These are phyloP conservation scores for Clonostachys rosea DNA, from an alignment of 2,329 filamentous ascomycete genomes.

Conservation along the genomic window DNA sequence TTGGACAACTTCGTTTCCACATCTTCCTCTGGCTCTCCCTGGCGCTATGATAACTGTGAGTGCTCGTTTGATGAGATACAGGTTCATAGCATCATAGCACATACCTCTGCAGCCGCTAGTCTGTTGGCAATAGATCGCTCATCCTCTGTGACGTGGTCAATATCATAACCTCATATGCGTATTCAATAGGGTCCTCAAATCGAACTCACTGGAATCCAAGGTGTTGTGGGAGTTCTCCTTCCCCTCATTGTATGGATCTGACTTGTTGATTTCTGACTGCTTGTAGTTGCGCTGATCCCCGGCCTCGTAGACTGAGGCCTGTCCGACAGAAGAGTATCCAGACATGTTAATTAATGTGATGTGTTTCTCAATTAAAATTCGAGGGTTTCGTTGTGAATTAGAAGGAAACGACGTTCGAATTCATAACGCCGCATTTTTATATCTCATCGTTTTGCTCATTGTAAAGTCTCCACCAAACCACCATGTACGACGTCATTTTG, in stretches of 20 bases:
- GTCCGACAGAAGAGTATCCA: slow-evolving; percentile 61
- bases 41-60: slow-evolving; percentile 33
- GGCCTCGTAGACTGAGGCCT: slow-evolving; percentile 63
- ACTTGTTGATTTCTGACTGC: slow-evolving; percentile 42
- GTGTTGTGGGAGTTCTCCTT: slow-evolving; percentile 62
- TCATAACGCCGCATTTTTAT: too few species aligned
- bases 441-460: too few species aligned
- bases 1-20: slow-evolving; percentile 35
- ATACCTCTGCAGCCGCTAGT: slow-evolving; percentile 57
- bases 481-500: too few species aligned
- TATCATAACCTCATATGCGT: neutral
- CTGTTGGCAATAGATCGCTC: slow-evolving; percentile 69
- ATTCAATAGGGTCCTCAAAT: too few species aligned
- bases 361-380: too few species aligned
- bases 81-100: slow-evolving; percentile 7
- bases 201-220: slow-evolving; percentile 64
- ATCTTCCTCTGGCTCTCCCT: slow-evolving; percentile 38
- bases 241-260: slow-evolving; percentile 72
- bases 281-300: slow-evolving; percentile 69
- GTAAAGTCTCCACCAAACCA: too few species aligned
- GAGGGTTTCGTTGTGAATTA: too few species aligned
- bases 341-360: slow-evolving; percentile 14
- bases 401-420: too few species aligned
- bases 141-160: slow-evolving; percentile 48
- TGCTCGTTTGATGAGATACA: slow-evolving; percentile 49